Base-by-base conservation (phyloP, 345 rosid genomes). In the Erucastrum elatum region DNA sequence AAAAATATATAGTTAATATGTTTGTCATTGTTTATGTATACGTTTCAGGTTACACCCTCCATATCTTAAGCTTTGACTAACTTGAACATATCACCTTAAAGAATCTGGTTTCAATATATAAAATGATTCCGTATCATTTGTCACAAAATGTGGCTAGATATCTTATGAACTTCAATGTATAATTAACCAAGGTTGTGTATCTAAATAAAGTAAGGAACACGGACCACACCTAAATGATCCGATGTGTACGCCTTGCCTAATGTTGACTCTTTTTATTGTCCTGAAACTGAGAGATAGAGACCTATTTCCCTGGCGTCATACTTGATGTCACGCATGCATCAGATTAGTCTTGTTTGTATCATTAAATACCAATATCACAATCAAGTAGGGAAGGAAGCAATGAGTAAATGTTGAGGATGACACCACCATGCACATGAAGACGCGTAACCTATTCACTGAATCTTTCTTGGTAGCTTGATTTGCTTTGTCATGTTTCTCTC, bases 381-480 rank as follows among this genome's bases (percentile, higher is more conserved):
- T 77, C 26, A 77, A 35, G 71, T 70, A 35, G 44, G 75, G 58
- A 64, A 76, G 51, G 13, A 51, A 56, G 66, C 60, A 53, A 64
- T 70, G 70, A 53, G 60, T 64, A 53, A 71, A 37, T 64, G 81
- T 30, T 53, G 74, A 25, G 17, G 61, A 64, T 46, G 35, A 77
- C 56, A 46, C 46, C 33, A 49, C 41, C 41, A 37, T 64, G 34
- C 51, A 71, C 61, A 71, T 29, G 72, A 71, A 77, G 51, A 77
- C 76, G 35, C 58, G 71, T 77, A 55, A 63, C 25, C 63, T 64
- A 64, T 55, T 53, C 66, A 64, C 7, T 62, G 71, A 35, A 64
- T 55, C 21, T 55, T 64, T 26, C 2, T 25, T 53, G 26, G 16
- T 2, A 34, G 56, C 56, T 51, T 41, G 3, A 41, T 46, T 53